These are phyloP conservation scores for Acmispon strigosus DNA, from an alignment of 306 rosid species.

Conservation along the genomic window DNA sequence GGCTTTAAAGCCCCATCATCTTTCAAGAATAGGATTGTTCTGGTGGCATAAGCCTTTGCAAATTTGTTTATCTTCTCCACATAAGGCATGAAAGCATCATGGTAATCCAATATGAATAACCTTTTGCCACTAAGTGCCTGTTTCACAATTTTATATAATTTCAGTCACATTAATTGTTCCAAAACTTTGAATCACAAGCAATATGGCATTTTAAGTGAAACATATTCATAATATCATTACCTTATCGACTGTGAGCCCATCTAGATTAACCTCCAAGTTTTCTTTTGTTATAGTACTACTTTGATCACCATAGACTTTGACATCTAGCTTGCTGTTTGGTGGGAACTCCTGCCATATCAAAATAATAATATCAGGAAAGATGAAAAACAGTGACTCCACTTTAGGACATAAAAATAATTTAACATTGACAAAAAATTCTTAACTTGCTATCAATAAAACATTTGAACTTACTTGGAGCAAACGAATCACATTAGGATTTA, in stretches of 20 bases:
- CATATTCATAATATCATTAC: neutral
- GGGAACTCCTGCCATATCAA: conserved; percentile 50
- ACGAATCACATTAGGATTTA: conserved; percentile 39
- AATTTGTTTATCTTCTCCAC: conserved; percentile 32
- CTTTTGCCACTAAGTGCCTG: conserved; percentile 45
- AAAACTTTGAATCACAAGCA: neutral
- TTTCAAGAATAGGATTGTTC: conserved; percentile 57
- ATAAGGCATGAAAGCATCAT: conserved; percentile 50
- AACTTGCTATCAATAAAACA: neutral
- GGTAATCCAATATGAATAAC: conserved; percentile 58
- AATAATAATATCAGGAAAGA: neutral
- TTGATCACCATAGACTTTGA: conserved; percentile 45
- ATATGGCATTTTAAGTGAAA: no score
- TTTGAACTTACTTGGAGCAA: conserved; percentile 18
- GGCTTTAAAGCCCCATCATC: conserved; percentile 61
- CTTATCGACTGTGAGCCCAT: conserved; percentile 29
- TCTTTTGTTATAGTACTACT: conserved; percentile 39
- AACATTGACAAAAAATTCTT: neutral
- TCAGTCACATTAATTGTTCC: neutral
- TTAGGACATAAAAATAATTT: neutral
- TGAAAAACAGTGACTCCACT: no score
- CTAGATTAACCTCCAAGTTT: conserved; percentile 30
- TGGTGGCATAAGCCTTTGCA: conserved; percentile 43
- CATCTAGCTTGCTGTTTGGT: conserved; percentile 52
- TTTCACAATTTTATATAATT: neutral